These are phyloP conservation scores for Cystofilobasidium bisporidii DNA, from an alignment of 768 basidiomycete species.

Conservation along the genomic window DNA sequence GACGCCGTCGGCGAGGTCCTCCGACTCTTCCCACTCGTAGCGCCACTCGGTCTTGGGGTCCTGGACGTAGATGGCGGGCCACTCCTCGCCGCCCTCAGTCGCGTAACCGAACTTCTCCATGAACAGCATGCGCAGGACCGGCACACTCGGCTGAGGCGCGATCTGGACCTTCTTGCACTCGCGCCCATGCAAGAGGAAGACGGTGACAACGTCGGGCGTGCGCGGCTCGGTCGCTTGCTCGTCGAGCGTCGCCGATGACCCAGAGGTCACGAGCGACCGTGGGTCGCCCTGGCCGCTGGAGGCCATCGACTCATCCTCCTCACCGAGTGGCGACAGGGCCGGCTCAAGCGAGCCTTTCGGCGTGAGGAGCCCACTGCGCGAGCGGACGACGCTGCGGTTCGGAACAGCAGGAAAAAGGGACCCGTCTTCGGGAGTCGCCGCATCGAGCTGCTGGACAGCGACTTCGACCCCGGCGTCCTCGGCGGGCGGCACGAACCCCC, in stretches of 20 bases:
- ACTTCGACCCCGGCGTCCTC: neutral
- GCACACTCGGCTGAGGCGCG: constrained; percentile 57
- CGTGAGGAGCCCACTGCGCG: neutral
- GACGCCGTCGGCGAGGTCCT: constrained; percentile 80
- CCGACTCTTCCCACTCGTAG: constrained; percentile 90
- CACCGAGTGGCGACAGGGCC: constrained; percentile 53
- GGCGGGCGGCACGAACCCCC: constrained; percentile 16
- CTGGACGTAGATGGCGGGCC: constrained; percentile 89
- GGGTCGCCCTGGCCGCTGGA: constrained; percentile 28
- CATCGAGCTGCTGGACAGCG: neutral
- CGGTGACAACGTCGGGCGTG: constrained; percentile 43
- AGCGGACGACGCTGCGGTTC: neutral
- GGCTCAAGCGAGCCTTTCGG: constrained; percentile 4
- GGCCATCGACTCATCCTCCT: constrained; percentile 52
- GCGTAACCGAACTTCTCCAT: constrained; percentile 92
- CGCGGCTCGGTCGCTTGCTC: constrained; percentile 1
- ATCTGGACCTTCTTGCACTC: constrained; percentile 80
- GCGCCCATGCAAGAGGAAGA: constrained; percentile 80
- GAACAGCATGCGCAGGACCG: constrained; percentile 72
- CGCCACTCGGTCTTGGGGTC: constrained; percentile 86
- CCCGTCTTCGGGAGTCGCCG: neutral
- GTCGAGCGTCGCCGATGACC: too few species aligned
- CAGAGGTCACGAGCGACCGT: constrained; percentile 31
- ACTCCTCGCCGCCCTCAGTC: constrained; percentile 74
- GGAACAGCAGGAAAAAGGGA: neutral